Conservation (phyloP, 75 land plant species). For the Pseudotsuga menziesii region DNA sequence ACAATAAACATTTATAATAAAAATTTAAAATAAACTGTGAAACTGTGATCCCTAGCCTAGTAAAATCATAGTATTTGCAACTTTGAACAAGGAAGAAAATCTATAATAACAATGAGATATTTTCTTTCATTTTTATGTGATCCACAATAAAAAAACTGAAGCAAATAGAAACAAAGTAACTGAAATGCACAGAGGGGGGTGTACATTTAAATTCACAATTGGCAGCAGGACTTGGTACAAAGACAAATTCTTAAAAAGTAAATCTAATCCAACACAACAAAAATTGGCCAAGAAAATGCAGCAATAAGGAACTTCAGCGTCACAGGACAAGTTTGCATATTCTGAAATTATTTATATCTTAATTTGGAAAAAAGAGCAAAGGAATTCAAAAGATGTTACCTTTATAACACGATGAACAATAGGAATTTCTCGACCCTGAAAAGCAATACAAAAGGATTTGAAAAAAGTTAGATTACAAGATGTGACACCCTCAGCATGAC, state of each 20-base stretch:
- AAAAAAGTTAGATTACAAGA: not conserved
- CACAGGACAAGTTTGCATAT: not conserved
- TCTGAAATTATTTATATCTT: not conserved
- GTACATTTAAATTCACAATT: not conserved
- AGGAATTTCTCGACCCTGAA: constrained; percentile 52
- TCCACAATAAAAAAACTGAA: not conserved
- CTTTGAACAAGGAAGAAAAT: no score
- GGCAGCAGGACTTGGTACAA: not conserved
- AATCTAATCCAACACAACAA: not conserved
- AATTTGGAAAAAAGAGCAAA: not conserved
- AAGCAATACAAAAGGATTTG: not conserved
- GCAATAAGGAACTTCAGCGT: not conserved
- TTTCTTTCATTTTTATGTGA: no score
- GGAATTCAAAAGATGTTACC: constrained; percentile 22
- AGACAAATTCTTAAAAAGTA: not conserved
- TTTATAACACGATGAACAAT: constrained; percentile 63
- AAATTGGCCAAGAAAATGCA: not conserved
- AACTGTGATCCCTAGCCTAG: no score
- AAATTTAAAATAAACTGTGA: no score
- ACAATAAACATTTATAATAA: no score
- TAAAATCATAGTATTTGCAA: no score
- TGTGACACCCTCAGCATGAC: not conserved
- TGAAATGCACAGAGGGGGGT: not conserved
- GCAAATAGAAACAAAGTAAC: not conserved
- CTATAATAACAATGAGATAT: no score